phyloP scores from a whole-genome alignment of 805 yeast genomes.

The Wickerhamiella bombiphila region DNA sequence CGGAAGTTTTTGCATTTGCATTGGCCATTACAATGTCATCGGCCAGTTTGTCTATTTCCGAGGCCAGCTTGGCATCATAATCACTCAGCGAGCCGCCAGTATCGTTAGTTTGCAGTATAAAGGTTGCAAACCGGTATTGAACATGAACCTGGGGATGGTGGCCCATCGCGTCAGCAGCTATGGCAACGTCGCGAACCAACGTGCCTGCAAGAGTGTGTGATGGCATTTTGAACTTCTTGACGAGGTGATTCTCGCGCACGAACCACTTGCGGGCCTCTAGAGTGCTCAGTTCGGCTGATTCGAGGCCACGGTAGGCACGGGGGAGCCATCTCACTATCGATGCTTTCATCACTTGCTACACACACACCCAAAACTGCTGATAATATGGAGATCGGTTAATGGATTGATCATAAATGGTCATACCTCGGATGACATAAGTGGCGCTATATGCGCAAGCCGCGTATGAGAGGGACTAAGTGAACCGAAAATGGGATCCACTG shows the following conservation, averaged over 20 bases:
- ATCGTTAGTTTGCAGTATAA: constrained; percentile 15
- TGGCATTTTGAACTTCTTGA: constrained; percentile 11
- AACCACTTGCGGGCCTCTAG: constrained; percentile 10
- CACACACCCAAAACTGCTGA: no score
- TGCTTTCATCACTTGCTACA: no score
- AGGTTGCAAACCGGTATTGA: constrained; percentile 12
- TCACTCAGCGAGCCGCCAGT: constrained; percentile 8
- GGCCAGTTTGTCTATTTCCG: background rate
- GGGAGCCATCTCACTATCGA: background rate
- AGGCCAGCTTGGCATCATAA: constrained; percentile 14
- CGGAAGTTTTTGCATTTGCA: no score
- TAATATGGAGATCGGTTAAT: no score
- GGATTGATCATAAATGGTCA: no score
- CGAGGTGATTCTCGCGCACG: constrained; percentile 4
- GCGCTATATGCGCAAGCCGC: no score
- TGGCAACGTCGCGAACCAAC: constrained; percentile 12
- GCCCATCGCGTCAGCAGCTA: constrained; percentile 11
- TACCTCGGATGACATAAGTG: no score
- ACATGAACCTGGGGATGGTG: constrained; percentile 18
- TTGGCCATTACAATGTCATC: no score
- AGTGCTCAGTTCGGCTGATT: background rate
- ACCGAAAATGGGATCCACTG: no score
- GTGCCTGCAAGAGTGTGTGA: constrained; percentile 17
- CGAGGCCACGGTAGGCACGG: background rate
- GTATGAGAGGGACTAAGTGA: no score